These are phyloP conservation scores for Solanum hybrid DNA, from an alignment of 305 asterid genomes.

Conservation along the genomic window DNA sequence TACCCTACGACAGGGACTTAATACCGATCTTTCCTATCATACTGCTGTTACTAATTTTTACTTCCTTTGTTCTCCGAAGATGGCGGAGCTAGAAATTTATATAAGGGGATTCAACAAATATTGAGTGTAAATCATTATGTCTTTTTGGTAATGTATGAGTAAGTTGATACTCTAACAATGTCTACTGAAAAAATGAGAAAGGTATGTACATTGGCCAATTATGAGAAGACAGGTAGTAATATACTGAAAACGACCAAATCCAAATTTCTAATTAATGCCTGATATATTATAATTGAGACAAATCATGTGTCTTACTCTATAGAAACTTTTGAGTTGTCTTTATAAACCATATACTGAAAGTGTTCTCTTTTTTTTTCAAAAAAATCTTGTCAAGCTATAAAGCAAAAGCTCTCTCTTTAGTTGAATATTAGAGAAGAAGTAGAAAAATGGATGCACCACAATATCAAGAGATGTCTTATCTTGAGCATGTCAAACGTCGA, in stretches of 20 bases:
- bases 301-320: background rate
- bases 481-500: slow-evolving; percentile 2
- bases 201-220: background rate
- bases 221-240: background rate
- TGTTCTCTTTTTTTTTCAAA: too few species aligned
- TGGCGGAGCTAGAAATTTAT: background rate
- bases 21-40: background rate
- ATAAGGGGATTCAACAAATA: background rate
- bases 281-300: background rate
- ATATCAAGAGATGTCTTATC: background rate
- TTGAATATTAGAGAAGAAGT: background rate
- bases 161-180: background rate
- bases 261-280: background rate
- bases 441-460: slow-evolving; percentile 4
- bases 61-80: background rate
- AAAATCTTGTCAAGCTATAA: background rate
- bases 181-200: background rate
- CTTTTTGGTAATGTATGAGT: background rate
- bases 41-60: background rate
- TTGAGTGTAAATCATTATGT: background rate
- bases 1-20: background rate
- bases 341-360: background rate
- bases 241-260: background rate
- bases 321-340: background rate
- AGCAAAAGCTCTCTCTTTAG: background rate